Evolutionary conservation across 495 filamentous ascomycete genomes (phyloP), one percentile per base, ranked within the genome.

Genomic region (Aeminium ludgeri): DNA sequence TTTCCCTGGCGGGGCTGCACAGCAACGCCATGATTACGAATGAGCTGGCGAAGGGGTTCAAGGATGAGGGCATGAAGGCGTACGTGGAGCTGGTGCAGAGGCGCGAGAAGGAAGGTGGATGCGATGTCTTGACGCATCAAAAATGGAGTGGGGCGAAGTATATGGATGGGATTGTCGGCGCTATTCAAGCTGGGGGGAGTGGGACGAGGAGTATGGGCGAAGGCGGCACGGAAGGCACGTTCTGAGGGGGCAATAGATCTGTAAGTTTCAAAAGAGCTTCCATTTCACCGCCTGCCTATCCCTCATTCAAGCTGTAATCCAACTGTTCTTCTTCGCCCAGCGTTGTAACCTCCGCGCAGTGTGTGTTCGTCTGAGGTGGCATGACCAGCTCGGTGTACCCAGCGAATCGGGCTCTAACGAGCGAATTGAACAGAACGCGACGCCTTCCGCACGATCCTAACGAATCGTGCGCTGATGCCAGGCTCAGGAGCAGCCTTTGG

Each of bases 91-190:
- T 94, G 4, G 73, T 97, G 29, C 89, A 97, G 56, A 61, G 69
- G 29, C 69, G 78, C 36, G 89, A 97, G 67, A 93, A 93, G 65
- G 87, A 93, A 43, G 58, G 89, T 6, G 86, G 84, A 11, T 84
- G 85, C 16, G 89, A 97, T 55, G 89, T 97, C 12, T 66, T 97
- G 43, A 97, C 87, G 25, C 89, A 97, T 59, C 89, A 97, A 67
- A 94, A 91, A 54, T 97, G 89, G 87, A 93, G 85, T 52, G 89
- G 89, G 10, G 89, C 89, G 0, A 66, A 65, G 13, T 94, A 94
- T 55, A 77, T 96, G 43, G 89, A 97, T 63, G 87, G 85, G 2
- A 89, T 97, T 27, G 52, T 97, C 25, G 86, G 87, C 1, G 75
- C 80, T 1, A 87, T 96, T 46, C 83, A 92, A 62, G 93, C 82